Evolutionary conservation across 2,329 filamentous ascomycete species (phyloP).

Genomic region (Pseudohalonectria lignicola): DNA sequence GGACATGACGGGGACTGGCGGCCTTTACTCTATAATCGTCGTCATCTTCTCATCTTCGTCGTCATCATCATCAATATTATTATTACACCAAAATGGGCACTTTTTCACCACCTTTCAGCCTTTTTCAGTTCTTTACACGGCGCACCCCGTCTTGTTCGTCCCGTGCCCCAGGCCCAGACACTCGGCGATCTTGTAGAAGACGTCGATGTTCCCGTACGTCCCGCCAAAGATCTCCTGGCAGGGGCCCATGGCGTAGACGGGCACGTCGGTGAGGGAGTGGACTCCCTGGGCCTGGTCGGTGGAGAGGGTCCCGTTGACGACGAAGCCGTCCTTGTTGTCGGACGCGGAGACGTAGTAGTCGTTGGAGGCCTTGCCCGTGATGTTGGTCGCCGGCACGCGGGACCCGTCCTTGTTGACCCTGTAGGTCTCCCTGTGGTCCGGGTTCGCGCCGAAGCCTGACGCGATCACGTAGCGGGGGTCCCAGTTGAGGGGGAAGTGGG

Average conservation of each 20-base stretch:
- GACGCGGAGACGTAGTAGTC: conserved; percentile 58
- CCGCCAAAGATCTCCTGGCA: conserved; percentile 70
- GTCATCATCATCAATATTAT: too few species aligned
- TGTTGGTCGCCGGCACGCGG: conserved; percentile 46
- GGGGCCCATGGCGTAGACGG: conserved; percentile 67
- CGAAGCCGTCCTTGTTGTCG: conserved; percentile 55
- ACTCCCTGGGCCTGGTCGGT: conserved; percentile 55
- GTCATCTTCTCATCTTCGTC: too few species aligned
- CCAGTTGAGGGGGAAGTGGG: conserved; percentile 76
- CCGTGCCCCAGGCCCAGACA: conserved; percentile 47
- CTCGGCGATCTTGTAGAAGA: conserved; percentile 64
- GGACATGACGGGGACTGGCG: too few species aligned
- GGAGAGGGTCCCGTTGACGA: conserved; percentile 66
- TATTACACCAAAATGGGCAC: too few species aligned
- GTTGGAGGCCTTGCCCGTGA: conserved; percentile 32
- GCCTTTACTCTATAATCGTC: too few species aligned
- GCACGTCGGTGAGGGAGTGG: conserved; percentile 67
- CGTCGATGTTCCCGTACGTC: conserved; percentile 60
- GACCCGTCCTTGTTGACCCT: conserved; percentile 56
- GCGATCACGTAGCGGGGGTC: conserved; percentile 75
- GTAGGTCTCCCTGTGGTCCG: conserved; percentile 70
- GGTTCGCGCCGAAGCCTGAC: conserved; percentile 57
- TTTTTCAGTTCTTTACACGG: too few species aligned
- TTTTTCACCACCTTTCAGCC: too few species aligned
- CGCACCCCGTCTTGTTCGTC: conserved; percentile 19